These are phyloP conservation scores for Miscanthus sacchariflorus DNA, from an alignment of 202 grass and related monocot species.

Conservation along the genomic window DNA sequence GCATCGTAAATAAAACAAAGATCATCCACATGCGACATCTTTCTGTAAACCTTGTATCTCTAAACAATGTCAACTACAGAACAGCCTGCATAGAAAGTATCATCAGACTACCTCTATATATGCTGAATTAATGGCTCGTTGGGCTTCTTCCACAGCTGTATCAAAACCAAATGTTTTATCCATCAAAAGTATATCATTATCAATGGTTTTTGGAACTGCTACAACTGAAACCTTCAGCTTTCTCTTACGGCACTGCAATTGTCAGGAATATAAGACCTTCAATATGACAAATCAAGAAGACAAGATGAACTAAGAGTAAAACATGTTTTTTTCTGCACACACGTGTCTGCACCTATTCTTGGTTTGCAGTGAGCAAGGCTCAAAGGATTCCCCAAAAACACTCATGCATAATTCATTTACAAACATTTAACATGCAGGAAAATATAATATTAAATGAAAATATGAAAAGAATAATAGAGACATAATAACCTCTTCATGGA, in stretches of 20 bases:
- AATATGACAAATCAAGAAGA: conserved; percentile 9
- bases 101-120: conserved; percentile 84
- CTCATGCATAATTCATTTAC: neutral
- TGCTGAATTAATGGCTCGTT: conserved; percentile 88
- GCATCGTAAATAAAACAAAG: conserved; percentile 3
- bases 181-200: conserved; percentile 97
- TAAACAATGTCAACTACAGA: neutral
- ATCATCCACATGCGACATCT: neutral
- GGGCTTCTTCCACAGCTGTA: conserved; percentile 98
- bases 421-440: neutral
- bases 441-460: conserved; percentile 16
- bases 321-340: neutral
- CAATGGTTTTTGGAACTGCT: conserved; percentile 97
- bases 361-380: neutral
- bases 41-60: neutral
- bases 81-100: conserved; percentile 15
- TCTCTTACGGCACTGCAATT: conserved; percentile 84
- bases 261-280: neutral
- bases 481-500: conserved; percentile 79
- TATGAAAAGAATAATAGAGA: conserved; percentile 3
- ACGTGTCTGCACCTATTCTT: neutral
- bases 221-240: conserved; percentile 92
- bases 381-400: neutral
- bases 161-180: conserved; percentile 99
- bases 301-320: conserved; percentile 21